A percentile compares a stretch with the other conserved stretches of the same genome.
Conservation (phyloP, 257 asterid species). For the Thymus quinquecostatus region DNA sequence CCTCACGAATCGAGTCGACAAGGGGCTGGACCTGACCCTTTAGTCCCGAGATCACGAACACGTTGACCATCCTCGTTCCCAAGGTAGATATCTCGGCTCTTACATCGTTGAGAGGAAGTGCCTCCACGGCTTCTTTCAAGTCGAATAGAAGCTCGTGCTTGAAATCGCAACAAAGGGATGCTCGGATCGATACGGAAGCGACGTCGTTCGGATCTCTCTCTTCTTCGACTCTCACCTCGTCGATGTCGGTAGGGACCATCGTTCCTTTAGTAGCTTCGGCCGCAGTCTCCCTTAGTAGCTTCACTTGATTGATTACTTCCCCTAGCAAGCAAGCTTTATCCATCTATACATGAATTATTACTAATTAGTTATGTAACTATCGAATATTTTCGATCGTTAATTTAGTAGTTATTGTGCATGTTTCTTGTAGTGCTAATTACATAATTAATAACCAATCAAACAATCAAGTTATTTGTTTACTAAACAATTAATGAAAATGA, state of each 20-base stretch:
- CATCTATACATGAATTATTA: slow-evolving; percentile 50
- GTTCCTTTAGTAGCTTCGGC: slow-evolving; percentile 59
- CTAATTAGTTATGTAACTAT: no score
- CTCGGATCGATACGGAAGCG: slow-evolving; percentile 50
- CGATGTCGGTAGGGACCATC: slow-evolving; percentile 71
- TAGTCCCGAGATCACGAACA: slow-evolving; percentile 52
- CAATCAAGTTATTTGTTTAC: neutral
- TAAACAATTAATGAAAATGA: neutral
- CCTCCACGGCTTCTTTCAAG: slow-evolving; percentile 56
- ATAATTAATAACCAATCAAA: no score
- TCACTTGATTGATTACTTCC: slow-evolving; percentile 69
- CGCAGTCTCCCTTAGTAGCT: slow-evolving; percentile 47
- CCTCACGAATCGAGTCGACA: slow-evolving; percentile 51
- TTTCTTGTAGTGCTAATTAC: no score
- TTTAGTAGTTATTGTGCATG: no score
- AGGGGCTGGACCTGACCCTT: slow-evolving; percentile 34
- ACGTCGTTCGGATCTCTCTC: slow-evolving; percentile 40
- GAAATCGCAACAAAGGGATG: slow-evolving; percentile 77
- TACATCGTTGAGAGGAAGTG: slow-evolving; percentile 60
- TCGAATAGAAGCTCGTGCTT: slow-evolving; percentile 67
- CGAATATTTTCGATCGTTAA: no score
- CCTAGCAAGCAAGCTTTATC: slow-evolving; percentile 86
- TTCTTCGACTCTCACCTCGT: slow-evolving; percentile 70
- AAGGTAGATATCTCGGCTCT: slow-evolving; percentile 81
- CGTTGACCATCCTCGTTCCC: slow-evolving; percentile 74